These are phyloP conservation scores for Hygrophila difformis DNA, from an alignment of 257 asterid genomes.

Conservation along the genomic window DNA sequence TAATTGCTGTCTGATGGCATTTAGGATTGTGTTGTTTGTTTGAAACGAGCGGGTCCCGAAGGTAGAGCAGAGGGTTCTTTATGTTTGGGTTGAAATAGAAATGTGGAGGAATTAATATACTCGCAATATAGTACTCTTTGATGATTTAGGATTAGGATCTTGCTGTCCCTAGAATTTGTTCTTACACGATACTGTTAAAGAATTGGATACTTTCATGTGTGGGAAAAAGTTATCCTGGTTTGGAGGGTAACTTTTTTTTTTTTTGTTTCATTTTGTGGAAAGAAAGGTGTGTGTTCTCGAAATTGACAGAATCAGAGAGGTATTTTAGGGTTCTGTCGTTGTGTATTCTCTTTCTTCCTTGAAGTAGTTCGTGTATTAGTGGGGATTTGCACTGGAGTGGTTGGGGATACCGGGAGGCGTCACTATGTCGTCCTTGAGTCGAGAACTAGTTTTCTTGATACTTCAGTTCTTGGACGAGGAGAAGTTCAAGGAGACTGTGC, in stretches of 20 bases:
- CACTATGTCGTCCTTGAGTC: constrained; percentile 97
- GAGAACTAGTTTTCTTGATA: constrained; percentile 94
- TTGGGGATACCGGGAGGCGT: constrained; percentile 87
- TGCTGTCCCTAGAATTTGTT: constrained; percentile 8
- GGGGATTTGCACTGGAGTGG: constrained; percentile 95
- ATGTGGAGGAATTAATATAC: constrained; percentile 1
- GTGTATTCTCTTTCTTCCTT: not conserved
- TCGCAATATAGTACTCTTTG: constrained; percentile 6
- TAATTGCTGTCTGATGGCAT: not conserved
- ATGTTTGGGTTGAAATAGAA: constrained; percentile 11
- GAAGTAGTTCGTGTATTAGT: constrained; percentile 20
- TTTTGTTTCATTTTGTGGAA: constrained; percentile 1
- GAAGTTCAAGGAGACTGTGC: constrained; percentile 97
- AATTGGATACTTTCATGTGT: constrained; percentile 9
- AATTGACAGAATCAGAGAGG: constrained; percentile 23
- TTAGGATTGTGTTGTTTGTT: not conserved
- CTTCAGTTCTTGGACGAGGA: constrained; percentile 98
- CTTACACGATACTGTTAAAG: constrained; percentile 5
- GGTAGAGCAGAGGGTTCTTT: not conserved
- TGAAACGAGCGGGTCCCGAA: not conserved
- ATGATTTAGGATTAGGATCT: constrained; percentile 5
- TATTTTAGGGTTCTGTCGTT: constrained; percentile 5
- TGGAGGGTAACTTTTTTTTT: not conserved
- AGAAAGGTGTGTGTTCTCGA: constrained; percentile 1
- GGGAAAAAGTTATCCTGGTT: not conserved